Evolutionary conservation across 306 rosid species (phyloP).

Genomic region (Gleditsia sinensis): DNA sequence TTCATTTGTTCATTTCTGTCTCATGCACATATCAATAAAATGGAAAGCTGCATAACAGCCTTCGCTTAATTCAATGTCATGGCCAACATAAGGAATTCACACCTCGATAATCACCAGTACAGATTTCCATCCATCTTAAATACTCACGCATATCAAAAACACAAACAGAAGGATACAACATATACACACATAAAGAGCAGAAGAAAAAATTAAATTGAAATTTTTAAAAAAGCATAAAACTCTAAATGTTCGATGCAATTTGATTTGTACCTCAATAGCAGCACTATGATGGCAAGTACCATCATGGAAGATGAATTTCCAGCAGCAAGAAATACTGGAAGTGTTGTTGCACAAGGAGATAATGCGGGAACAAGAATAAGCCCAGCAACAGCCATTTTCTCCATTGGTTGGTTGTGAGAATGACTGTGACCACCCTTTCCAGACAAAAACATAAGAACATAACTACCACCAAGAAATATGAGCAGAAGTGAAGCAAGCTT

Average conservation of each 20-base stretch:
- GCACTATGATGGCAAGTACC: slow-evolving; percentile 91
- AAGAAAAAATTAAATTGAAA: slow-evolving; percentile 6
- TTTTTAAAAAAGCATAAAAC: not conserved
- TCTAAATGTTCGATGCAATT: not conserved
- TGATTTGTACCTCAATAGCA: slow-evolving; percentile 70
- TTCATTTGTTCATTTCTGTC: slow-evolving; percentile 3
- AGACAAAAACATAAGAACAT: slow-evolving; percentile 62
- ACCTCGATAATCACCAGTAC: not conserved
- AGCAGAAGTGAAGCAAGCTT: slow-evolving; percentile 94
- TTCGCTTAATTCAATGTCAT: slow-evolving; percentile 2
- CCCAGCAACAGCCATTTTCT: slow-evolving; percentile 98
- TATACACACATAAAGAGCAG: not conserved
- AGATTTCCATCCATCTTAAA: slow-evolving; percentile 9
- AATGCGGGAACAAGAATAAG: slow-evolving; percentile 95
- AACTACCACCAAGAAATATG: slow-evolving; percentile 84
- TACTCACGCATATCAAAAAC: not conserved
- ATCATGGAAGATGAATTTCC: slow-evolving; percentile 97
- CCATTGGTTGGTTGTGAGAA: slow-evolving; percentile 97
- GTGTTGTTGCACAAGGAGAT: slow-evolving; percentile 99
- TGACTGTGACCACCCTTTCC: slow-evolving; percentile 96
- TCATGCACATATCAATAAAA: not conserved
- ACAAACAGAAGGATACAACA: not conserved
- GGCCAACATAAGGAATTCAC: not conserved
- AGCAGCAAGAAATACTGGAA: slow-evolving; percentile 95
- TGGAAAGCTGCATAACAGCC: not conserved